phyloP scores from a whole-genome alignment of 768 basidiomycete genomes.

The Pulveroboletus sp. region DNA sequence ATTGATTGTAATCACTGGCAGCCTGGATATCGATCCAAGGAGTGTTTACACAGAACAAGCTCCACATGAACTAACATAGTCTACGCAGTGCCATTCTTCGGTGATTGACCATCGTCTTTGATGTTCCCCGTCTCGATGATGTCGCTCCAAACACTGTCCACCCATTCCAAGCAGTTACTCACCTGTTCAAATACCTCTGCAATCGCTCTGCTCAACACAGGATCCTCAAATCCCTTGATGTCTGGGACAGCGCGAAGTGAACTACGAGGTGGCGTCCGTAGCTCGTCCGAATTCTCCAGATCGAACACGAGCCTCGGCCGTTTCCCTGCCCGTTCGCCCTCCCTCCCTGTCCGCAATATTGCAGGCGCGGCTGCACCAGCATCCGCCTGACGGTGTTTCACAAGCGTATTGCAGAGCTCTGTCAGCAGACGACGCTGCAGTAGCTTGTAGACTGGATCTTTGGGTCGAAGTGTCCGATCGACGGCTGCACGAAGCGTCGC shows the following conservation, averaged over 20 bases:
- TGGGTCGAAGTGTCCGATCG: constrained; percentile 55
- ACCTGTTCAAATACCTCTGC: constrained; percentile 42
- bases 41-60: no score
- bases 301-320: constrained; percentile 29
- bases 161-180: constrained; percentile 48
- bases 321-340: constrained; percentile 19
- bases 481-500: constrained; percentile 54
- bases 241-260: constrained; percentile 9
- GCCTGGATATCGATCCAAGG: no score
- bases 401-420: constrained; percentile 33
- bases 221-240: constrained; percentile 70
- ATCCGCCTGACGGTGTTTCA: constrained; percentile 14
- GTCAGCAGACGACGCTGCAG: constrained; percentile 57
- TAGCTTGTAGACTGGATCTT: constrained; percentile 66
- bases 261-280: background rate
- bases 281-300: constrained; percentile 17
- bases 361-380: constrained; percentile 9
- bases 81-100: background rate
- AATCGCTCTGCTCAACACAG: constrained; percentile 45
- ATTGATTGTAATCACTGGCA: no score
- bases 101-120: background rate
- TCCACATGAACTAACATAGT: no score
- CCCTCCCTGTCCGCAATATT: constrained; percentile 34
- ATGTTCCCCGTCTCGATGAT: constrained; percentile 22
- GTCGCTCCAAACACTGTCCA: constrained; percentile 53